Evolutionary conservation across 345 rosid species (phyloP), one percentile per base, ranked within the genome.

Genomic region (Melaleuca quinquenervia): DNA sequence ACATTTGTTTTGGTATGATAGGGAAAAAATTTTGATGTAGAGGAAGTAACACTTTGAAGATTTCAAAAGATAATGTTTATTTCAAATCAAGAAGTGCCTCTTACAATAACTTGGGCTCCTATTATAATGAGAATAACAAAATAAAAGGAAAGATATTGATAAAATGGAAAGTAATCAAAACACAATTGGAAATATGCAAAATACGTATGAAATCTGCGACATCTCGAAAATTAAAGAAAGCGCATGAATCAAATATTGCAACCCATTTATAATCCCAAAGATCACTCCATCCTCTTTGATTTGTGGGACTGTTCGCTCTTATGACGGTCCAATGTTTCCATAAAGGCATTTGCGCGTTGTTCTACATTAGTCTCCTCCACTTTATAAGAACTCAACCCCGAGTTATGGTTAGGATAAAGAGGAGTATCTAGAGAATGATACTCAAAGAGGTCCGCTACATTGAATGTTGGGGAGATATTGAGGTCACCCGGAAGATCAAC

Each of bases 111-210:
- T 29, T 62, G 27, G 41, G 8, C 0, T 21, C 5, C 32, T 62
- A 62, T 62, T 29, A 0, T 41, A 41, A 62, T 18, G 21, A 27
- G 27, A 62, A 62, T 7, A 16, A 29, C 44, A 7, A 27, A 1
- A 27, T 62, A 41, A 6, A 29, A 62, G 0, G 75, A 14, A 62
- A 60, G 29, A 60, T 13, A 27, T 27, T 60, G 41, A 60, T 60
- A 27, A 27, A 60, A 2, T 2, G 21, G 10, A 13, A 60, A 60
- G 10, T 60, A 9, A 27, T 27, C 41, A n/a, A 60, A 24, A 55
- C 1, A 2, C 60, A 55, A n/a, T 27, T 6, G 0, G 2, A 24
- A 55, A 24, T 0, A 0, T 54, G 0, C 58, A 22, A 60, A 60
- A 60, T 5, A 3, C 18, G 8, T n/a, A 1, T 3, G 0, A 0